A percentile compares a stretch with the other conserved stretches of the same genome.
Conservation (phyloP, 2,329 filamentous ascomycete species). For the Alternaria longipes region DNA sequence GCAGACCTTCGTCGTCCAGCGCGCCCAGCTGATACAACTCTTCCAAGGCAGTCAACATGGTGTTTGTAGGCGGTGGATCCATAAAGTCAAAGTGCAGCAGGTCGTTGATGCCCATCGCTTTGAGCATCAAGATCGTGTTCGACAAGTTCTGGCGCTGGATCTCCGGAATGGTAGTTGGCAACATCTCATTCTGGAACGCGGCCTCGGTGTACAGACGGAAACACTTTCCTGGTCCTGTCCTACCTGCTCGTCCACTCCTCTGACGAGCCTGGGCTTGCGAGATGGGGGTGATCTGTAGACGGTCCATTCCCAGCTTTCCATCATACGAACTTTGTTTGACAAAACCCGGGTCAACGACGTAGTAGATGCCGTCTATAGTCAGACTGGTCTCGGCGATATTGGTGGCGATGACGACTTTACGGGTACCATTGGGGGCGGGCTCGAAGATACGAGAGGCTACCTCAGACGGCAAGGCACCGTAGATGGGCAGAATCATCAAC, state of each 20-base stretch:
- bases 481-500: constrained; percentile 92
- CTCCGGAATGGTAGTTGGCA: constrained; percentile 94
- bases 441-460: constrained; percentile 96
- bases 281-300: constrained; percentile 92
- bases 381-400: constrained; percentile 99
- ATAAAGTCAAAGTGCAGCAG: constrained; percentile 98
- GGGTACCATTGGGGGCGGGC: constrained; percentile 81
- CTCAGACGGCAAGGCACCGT: constrained; percentile 90
- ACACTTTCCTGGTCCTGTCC: constrained; percentile 89
- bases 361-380: constrained; percentile 97
- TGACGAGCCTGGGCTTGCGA: constrained; percentile 97
- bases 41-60: constrained; percentile 95
- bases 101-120: constrained; percentile 99
- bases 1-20: constrained; percentile 91
- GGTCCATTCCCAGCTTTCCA: constrained; percentile 97
- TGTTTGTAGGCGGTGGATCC: constrained; percentile 97
- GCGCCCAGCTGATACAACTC: constrained; percentile 92
- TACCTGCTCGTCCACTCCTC: constrained; percentile 87
- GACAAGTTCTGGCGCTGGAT: constrained; percentile 95
- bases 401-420: constrained; percentile 97
- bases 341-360: constrained; percentile 95
- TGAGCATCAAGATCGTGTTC: constrained; percentile 94
- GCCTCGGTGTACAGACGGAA: constrained; percentile 96
- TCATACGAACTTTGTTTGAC: constrained; percentile 98
- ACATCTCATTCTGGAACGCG: constrained; percentile 95